Evolutionary conservation across 352 stramenopile genomes (phyloP).

Genomic region (Pythium chondricola): DNA sequence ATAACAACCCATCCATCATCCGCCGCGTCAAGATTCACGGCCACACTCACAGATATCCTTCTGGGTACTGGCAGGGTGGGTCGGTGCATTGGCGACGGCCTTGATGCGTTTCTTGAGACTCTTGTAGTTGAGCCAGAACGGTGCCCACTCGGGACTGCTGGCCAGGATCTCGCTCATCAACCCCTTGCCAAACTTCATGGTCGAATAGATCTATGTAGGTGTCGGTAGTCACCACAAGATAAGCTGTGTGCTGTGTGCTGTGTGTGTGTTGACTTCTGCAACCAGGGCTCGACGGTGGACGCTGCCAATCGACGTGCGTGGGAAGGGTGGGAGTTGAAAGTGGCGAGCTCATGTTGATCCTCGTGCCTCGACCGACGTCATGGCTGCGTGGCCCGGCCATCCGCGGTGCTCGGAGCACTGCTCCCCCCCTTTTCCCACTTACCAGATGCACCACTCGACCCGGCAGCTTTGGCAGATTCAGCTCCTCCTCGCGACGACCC

Average conservation of each 20-base stretch:
- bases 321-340: neutral
- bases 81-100: conserved; percentile 38
- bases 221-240: too few species aligned
- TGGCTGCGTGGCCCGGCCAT: neutral
- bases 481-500: too few species aligned
- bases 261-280: too few species aligned
- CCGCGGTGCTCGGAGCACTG: too few species aligned
- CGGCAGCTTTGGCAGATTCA: too few species aligned
- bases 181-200: conserved; percentile 84
- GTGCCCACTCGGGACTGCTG: conserved; percentile 77
- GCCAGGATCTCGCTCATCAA: conserved; percentile 61
- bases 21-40: neutral
- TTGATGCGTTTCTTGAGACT: conserved; percentile 83
- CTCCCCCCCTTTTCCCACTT: neutral
- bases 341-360: neutral
- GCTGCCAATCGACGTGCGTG: neutral
- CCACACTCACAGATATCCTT: conserved; percentile 23
- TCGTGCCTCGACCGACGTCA: neutral
- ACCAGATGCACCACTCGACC: neutral
- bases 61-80: conserved; percentile 28
- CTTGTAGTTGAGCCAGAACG: conserved; percentile 87
- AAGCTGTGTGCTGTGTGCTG: neutral
- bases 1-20: neutral
- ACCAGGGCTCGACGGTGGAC: too few species aligned
- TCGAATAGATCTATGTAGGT: too few species aligned